Evolutionary conservation across 371 early-diverging fungal genomes (phyloP), one percentile per base, ranked within the genome.

Genomic region (Rhizopus microsporus): DNA sequence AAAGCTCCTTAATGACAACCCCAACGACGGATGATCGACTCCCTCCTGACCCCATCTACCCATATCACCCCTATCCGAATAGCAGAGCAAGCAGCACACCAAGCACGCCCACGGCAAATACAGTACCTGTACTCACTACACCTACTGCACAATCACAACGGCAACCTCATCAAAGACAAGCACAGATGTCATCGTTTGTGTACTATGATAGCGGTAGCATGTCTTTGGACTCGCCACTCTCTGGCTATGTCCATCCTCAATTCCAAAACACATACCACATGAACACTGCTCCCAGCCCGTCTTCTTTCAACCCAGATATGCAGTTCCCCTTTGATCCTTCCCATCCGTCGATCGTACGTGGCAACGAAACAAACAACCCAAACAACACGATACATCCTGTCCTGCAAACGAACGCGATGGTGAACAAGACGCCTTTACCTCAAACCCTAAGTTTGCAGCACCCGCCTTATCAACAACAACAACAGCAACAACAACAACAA

Each of bases 301-400:
- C 50, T 8, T 60, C 63, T 1, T 68, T 64, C 32, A 51, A 56
- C 33, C 47, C 54, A 32, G 65, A 65, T 4, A 57, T 69, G 30
- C 51, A 59, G 7, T 69, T 69, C 15, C 35, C 50, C 3, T 71
- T 68, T 60, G 65, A 71, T 51, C 50, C 63, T 37, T 59, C 66
- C 0, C 55, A 52, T 7, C 45, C 61, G 12, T 46, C 62, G 7
- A 54, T 68, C 10, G 56, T 54, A 4, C 54, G 65, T 42, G 53
- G 54, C 23, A 57, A 39, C 40, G 45, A 57, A 1, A 42, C 66
- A 0, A 54, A 16, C 16, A 51, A 57, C 34, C 46, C 31, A n/a
- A 45, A 7, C 29, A 56, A 48, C 38, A 67, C 57, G 3, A 59
- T 69, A 32, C 69, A 73, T 34, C 63, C 69, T 8, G 69, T 60